Evolutionary conservation across 2,329 filamentous ascomycete genomes (phyloP), one percentile per base, ranked within the genome.

Genomic region (Colletotrichum cuscutae): DNA sequence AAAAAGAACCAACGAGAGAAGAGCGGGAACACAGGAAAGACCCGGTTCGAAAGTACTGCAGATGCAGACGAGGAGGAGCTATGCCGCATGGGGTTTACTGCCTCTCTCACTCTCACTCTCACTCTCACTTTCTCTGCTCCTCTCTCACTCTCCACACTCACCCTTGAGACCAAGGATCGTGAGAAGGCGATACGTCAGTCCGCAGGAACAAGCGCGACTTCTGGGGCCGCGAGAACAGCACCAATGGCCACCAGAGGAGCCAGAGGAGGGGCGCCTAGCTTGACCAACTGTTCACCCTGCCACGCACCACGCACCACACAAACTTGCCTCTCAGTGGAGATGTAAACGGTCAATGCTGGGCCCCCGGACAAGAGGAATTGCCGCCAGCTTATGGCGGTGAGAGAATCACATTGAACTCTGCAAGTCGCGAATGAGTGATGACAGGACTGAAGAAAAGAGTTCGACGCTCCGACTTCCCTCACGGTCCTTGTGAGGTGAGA

Each of bases 31-130:
- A 52, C 13, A 65, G 4, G 49, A 24, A 42, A 28, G 49, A 56
- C 28, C 37, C 28, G 13, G 12, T 28, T 32, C 30, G 9, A 32
- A 32, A 32, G 30, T 32, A 9, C 56, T 24, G 52, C 59, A 57
- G 66, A 24, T 32, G 30, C 30, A 32, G 30, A 4, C 30, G 46
- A 62, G 46, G 22, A 53, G 37, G 28, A 12, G 63, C 71, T 65
- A 73, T 61, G 66, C 71, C 66, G 5, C 61, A 71, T 49, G 5
- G 56, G 30, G 71, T 37, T 19, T 71, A 73, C 60, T 60, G 65
- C 53, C 49, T 7, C 30, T 19, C 60, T 7, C 30, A 9, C 60
- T 52, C 24, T 52, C 32, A 12, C 60, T 52, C 24, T 52, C 32
- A 12, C 26, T 26, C 35, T 15, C 13, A 42, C 35, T 42, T 42